Percentiles rank a stretch among this genome's conserved stretches.
Conservation (phyloP, 2,329 filamentous ascomycete genomes). For the Cladosporium sphaerospermum region DNA sequence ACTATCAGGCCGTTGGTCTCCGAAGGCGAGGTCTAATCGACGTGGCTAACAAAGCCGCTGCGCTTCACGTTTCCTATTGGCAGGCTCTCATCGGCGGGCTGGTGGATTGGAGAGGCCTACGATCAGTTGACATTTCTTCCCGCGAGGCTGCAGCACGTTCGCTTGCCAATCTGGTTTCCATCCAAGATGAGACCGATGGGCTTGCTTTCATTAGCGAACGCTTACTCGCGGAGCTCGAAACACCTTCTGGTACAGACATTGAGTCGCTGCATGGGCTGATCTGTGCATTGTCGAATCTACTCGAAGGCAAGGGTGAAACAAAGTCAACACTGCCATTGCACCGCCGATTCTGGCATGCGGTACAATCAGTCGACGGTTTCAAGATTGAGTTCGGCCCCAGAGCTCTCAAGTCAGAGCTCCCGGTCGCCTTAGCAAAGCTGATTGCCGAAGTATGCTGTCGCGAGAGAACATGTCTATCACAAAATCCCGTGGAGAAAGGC, state of each 20-base stretch:
- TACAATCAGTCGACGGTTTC: not conserved
- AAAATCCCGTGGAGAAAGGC: not conserved
- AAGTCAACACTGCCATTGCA: not conserved
- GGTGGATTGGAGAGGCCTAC: slow-evolving; percentile 81
- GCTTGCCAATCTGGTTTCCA: slow-evolving; percentile 51
- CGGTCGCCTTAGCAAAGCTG: slow-evolving; percentile 20
- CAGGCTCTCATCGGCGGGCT: slow-evolving; percentile 63
- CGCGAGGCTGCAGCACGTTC: slow-evolving; percentile 65
- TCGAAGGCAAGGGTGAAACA: not conserved
- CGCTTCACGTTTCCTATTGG: slow-evolving; percentile 59
- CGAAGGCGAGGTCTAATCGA: slow-evolving; percentile 73
- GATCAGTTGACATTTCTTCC: slow-evolving; percentile 67
- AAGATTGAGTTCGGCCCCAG: slow-evolving; percentile 20
- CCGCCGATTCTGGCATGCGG: slow-evolving; percentile 3
- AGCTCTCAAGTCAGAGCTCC: slow-evolving; percentile 25
- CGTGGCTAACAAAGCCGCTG: slow-evolving; percentile 63
- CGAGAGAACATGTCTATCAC: not conserved
- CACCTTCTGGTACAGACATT: slow-evolving; percentile 9
- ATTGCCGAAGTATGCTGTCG: slow-evolving; percentile 18
- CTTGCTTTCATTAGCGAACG: slow-evolving; percentile 29
- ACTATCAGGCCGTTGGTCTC: slow-evolving; percentile 90
- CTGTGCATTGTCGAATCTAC: slow-evolving; percentile 8
- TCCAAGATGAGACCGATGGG: slow-evolving; percentile 24
- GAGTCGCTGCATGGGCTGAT: slow-evolving; percentile 19
- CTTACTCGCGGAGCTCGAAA: slow-evolving; percentile 20